A percentile compares a stretch with the other conserved stretches of the same genome.
Evolutionary conservation across 2,329 filamentous ascomycete species (phyloP).

Genomic region (Stemphylium vesicarium): DNA sequence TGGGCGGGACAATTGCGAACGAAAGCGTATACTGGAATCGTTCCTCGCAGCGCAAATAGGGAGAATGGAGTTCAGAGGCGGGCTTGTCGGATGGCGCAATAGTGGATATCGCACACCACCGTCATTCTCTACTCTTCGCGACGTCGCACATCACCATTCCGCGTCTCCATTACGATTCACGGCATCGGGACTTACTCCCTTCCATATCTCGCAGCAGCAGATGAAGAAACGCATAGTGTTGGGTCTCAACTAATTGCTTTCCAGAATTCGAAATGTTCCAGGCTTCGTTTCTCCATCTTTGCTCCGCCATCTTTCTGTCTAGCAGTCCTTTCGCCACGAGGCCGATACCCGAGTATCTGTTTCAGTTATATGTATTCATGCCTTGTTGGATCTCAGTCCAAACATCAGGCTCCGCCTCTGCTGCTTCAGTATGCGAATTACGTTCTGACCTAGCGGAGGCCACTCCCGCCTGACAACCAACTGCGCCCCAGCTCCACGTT

Average conservation of each 20-base stretch:
- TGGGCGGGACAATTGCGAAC: background rate
- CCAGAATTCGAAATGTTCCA: conserved; percentile 2
- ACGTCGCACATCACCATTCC: conserved; percentile 1
- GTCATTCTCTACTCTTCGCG: background rate
- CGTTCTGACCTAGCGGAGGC: background rate
- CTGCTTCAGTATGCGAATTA: conserved; percentile 3
- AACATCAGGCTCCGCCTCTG: background rate
- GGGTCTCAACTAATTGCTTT: background rate
- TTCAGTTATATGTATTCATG: conserved; percentile 2
- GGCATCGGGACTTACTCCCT: too few species aligned
- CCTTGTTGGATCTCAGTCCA: background rate
- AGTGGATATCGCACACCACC: too few species aligned
- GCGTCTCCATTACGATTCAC: background rate
- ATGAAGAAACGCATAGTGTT: background rate
- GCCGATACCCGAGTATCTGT: background rate
- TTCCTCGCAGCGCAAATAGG: background rate
- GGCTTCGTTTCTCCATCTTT: background rate
- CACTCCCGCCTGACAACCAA: too few species aligned
- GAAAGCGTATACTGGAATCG: background rate
- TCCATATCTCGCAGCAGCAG: too few species aligned
- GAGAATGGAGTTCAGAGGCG: too few species aligned
- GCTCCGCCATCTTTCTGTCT: too few species aligned
- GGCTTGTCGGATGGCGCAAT: too few species aligned
- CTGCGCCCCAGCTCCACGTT: background rate
- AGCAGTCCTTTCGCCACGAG: background rate